A percentile compares a stretch with the other conserved stretches of the same genome.
phyloP scores from a whole-genome alignment of 148 eudicot genomes.

The Diospyros kaki region DNA sequence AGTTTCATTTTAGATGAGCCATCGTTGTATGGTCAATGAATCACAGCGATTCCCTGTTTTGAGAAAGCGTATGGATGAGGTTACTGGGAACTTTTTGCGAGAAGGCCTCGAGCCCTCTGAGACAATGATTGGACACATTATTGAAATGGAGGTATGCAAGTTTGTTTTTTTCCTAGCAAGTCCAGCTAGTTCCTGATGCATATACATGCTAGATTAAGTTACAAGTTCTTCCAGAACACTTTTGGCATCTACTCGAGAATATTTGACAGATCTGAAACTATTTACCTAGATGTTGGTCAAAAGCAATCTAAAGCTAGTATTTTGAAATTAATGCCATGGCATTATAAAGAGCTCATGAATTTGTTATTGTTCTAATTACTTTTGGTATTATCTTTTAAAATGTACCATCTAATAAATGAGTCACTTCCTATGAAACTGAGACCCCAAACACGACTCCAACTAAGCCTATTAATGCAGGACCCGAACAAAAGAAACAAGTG shows the following conservation, averaged over 20 bases:
- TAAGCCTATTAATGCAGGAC: no score
- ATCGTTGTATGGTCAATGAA: slow-evolving; percentile 72
- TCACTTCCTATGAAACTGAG: no score
- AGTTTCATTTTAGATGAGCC: slow-evolving; percentile 71
- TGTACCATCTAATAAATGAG: no score
- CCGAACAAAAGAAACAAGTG: no score
- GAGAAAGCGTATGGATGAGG: slow-evolving; percentile 88
- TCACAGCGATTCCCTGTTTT: slow-evolving; percentile 81
- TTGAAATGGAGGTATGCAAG: slow-evolving; percentile 87
- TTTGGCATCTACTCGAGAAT: not conserved
- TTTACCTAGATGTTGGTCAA: not conserved
- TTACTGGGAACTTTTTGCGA: slow-evolving; percentile 66
- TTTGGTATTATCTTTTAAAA: no score
- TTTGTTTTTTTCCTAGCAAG: not conserved
- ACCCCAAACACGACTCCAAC: no score
- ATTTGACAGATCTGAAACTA: not conserved
- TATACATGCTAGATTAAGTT: not conserved
- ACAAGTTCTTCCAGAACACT: not conserved
- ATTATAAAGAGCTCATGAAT: no score
- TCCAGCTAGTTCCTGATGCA: not conserved
- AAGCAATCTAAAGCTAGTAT: no score
- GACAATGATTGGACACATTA: slow-evolving; percentile 75
- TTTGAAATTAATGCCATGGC: no score
- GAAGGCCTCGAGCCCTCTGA: slow-evolving; percentile 77
- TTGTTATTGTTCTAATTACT: no score